Evolutionary conservation across 2,329 filamentous ascomycete genomes (phyloP).

Genomic region (Neofusicoccum kwambonambiense): DNA sequence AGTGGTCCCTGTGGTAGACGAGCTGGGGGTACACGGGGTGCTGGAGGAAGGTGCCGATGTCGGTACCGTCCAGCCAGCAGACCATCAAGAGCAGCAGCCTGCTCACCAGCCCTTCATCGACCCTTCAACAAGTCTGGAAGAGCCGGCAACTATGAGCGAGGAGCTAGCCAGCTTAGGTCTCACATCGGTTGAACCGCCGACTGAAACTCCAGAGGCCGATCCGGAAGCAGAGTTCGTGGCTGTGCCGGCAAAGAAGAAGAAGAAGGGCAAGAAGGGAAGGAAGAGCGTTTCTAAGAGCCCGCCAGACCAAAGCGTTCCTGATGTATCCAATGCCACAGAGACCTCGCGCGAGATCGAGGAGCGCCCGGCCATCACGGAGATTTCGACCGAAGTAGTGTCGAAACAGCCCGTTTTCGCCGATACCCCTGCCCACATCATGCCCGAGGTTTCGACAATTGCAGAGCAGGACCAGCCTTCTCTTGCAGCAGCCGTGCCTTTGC

Average conservation of each 20-base stretch:
- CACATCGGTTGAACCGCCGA: background rate
- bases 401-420: background rate
- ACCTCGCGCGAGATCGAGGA: too few species aligned
- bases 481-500: background rate
- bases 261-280: constrained; percentile 10
- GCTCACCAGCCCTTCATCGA: too few species aligned
- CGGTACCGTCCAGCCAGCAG: constrained; percentile 1
- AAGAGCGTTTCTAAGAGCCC: background rate
- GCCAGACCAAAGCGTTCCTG: too few species aligned
- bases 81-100: background rate
- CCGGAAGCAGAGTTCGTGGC: background rate
- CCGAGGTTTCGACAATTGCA: background rate
- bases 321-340: too few species aligned
- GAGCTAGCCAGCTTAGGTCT: background rate
- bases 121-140: background rate
- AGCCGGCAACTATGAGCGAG: background rate
- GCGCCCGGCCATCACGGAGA: background rate
- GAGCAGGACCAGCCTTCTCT: background rate
- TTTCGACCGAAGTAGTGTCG: background rate
- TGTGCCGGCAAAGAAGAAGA: constrained; percentile 3
- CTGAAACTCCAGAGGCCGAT: background rate
- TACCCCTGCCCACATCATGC: background rate
- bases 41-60: background rate
- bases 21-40: background rate
- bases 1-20: background rate